Percentiles rank a stretch among this genome's conserved stretches.
phyloP scores from a whole-genome alignment of 495 filamentous ascomycete species.

The Neurospora sp. region DNA sequence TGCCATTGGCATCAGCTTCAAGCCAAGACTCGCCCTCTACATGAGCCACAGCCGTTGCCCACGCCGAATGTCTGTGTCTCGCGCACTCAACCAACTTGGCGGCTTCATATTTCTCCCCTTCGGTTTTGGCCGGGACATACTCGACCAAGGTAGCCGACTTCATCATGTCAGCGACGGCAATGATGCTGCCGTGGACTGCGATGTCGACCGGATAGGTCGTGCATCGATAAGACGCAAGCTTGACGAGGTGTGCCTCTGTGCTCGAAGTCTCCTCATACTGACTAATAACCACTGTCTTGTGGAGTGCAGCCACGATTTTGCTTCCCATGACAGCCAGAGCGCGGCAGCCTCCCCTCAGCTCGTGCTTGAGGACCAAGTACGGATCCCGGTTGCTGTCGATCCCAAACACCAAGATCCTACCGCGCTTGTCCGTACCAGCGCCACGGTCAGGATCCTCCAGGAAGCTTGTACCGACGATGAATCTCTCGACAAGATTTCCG shows the following conservation, averaged over 20 bases:
- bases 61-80: conserved; percentile 69
- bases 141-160: conserved; percentile 76
- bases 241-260: conserved; percentile 46
- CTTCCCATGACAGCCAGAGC: conserved; percentile 59
- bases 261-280: conserved; percentile 39
- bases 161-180: conserved; percentile 88
- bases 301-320: conserved; percentile 73
- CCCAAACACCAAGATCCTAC: conserved; percentile 77
- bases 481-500: conserved; percentile 61
- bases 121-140: conserved; percentile 39
- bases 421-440: conserved; percentile 40
- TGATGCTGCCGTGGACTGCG: conserved; percentile 55
- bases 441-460: conserved; percentile 45
- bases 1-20: conserved; percentile 76
- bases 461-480: conserved; percentile 80
- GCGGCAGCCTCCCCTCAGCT: conserved; percentile 67
- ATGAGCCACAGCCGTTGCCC: conserved; percentile 67
- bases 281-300: conserved; percentile 73
- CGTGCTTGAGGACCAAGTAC: conserved; percentile 52
- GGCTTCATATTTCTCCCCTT: conserved; percentile 24
- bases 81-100: conserved; percentile 59
- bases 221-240: conserved; percentile 63
- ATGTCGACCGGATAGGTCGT: conserved; percentile 81
- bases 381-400: conserved; percentile 63
- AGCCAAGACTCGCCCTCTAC: conserved; percentile 63